Base-by-base conservation (phyloP, 2,329 filamentous ascomycete genomes). In the Escovopsis sp. region DNA sequence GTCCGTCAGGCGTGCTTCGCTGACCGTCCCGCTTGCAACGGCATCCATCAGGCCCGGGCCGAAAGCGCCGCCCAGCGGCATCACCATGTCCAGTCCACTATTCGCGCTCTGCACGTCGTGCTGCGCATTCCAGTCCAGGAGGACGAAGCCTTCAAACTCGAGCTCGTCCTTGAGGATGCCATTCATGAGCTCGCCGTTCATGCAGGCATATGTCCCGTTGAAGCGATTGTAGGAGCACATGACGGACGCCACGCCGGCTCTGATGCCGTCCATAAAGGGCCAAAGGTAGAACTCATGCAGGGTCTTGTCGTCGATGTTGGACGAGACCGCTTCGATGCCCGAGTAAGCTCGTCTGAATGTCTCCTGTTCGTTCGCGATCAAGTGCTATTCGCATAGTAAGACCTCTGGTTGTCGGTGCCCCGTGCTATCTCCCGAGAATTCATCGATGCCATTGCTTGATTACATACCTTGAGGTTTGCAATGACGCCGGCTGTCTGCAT, bases 401-500 rank as follows among this genome's bases (percentile, higher is more conserved):
- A 30, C 1, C 30, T 20, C 20, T 20, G 20, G 4, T 4, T 20
- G 20, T 20, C 6, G 20, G 20, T 20, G 20, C 20, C n/a, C n/a
- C n/a, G n/a, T n/a, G n/a, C n/a, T n/a, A n/a, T n/a, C n/a, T n/a
- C n/a, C n/a, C n/a, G n/a, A n/a, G n/a, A n/a, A n/a, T n/a, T n/a
- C n/a, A n/a, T n/a, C n/a, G n/a, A n/a, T n/a, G n/a, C n/a, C n/a
- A n/a, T n/a, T n/a, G n/a, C n/a, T n/a, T n/a, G n/a, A n/a, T n/a
- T n/a, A n/a, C n/a, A n/a, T n/a, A n/a, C 65, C 58, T 73, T 89
- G 67, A 67, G 77, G 63, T 79, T 84, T 43, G 85, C 83, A 56
- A 93, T 81, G 32, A 89, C 77, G 51, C 84, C 84, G 3, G 79
- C 77, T 52, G 79, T 75, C 55, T 91, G 84, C 40, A 86, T 83